Evolutionary conservation across 176 grass and related monocot species (phyloP).

Genomic region (Thalia dealbata): DNA sequence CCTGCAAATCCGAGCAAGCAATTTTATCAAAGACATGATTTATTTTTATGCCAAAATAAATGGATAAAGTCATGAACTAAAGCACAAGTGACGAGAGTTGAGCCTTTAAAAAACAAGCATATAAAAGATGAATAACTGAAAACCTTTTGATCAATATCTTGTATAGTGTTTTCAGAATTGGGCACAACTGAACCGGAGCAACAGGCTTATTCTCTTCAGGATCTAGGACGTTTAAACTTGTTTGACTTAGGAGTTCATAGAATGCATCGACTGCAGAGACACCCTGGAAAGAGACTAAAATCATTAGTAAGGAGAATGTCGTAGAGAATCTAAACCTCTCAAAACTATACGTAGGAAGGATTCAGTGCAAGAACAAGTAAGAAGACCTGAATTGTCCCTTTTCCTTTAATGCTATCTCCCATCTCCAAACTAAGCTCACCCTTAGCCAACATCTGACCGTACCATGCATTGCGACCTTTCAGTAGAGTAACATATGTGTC

Average conservation of each 20-base stretch:
- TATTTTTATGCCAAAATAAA: too few species aligned
- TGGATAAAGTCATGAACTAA: background rate
- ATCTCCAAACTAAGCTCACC: conserved; percentile 78
- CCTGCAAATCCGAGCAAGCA: conserved; percentile 35
- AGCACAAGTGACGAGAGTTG: background rate
- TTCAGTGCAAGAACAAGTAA: background rate
- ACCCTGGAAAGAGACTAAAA: conserved; percentile 47
- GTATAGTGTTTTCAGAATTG: conserved; percentile 85
- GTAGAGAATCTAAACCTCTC: background rate
- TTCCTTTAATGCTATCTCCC: conserved; percentile 98
- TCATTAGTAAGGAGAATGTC: background rate
- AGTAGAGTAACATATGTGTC: conserved; percentile 92
- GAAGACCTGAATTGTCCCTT: conserved; percentile 92
- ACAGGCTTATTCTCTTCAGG: conserved; percentile 77
- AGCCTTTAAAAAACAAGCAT: too few species aligned
- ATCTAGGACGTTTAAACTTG: conserved; percentile 88
- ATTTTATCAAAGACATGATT: conserved; percentile 6
- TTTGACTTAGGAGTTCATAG: conserved; percentile 92
- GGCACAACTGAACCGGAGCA: conserved; percentile 86
- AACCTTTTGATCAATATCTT: conserved; percentile 96
- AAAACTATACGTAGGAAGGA: background rate
- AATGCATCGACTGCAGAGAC: conserved; percentile 92
- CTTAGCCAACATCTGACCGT: conserved; percentile 90
- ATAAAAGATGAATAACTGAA: conserved; percentile 1
- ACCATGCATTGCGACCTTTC: conserved; percentile 97